phyloP scores from a whole-genome alignment of 345 rosid genomes.

The Lumnitzera racemosa region DNA sequence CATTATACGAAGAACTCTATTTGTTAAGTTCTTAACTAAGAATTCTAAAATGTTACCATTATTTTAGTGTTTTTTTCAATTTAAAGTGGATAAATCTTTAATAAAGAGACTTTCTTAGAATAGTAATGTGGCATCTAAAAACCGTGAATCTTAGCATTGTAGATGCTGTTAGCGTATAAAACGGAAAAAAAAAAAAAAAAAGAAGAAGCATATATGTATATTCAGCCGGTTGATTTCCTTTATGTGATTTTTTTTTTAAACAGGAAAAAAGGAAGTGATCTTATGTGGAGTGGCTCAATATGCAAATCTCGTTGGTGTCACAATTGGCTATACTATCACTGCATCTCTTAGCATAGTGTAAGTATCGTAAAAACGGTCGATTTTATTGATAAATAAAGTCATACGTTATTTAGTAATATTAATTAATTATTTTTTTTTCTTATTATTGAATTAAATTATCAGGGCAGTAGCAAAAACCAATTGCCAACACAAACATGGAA shows the following conservation, averaged over 20 bases:
- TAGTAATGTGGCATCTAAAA: no score
- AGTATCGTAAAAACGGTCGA: slow-evolving; percentile 16
- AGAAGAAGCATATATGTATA: no score
- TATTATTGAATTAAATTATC: slow-evolving; percentile 1
- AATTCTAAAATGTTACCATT: no score
- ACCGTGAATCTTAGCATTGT: no score
- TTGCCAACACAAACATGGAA: slow-evolving; percentile 73
- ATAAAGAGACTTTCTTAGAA: no score
- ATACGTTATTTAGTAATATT: not conserved
- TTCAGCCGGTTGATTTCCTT: no score
- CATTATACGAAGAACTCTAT: no score
- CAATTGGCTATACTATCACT: slow-evolving; percentile 86
- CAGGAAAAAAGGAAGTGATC: slow-evolving; percentile 44
- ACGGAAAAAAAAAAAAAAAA: no score
- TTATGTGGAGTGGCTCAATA: slow-evolving; percentile 80
- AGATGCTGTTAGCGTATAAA: no score
- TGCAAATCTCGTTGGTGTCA: slow-evolving; percentile 53
- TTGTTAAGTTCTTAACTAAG: no score
- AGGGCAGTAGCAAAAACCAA: slow-evolving; percentile 52
- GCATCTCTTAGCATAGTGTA: slow-evolving; percentile 94
- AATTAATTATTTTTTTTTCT: not conserved
- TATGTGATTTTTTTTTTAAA: not conserved
- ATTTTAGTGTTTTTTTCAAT: no score
- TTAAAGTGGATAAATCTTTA: no score
- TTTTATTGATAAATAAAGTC: not conserved